Evolutionary conservation across 2,329 filamentous ascomycete genomes (phyloP).

Genomic region (Elsinoe perseae): DNA sequence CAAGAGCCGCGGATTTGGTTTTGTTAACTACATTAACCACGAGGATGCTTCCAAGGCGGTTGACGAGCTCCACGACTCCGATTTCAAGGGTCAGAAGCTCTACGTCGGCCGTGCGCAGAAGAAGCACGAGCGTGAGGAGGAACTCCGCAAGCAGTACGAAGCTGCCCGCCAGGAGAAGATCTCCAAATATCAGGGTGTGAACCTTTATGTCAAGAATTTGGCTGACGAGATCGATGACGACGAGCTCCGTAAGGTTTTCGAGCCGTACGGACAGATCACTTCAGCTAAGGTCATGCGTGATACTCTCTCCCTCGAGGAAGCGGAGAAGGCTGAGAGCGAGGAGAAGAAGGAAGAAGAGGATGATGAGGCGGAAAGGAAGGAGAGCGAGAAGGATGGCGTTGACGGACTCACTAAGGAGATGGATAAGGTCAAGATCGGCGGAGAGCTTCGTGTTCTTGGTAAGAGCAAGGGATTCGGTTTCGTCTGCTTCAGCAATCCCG

Average conservation of each 20-base stretch:
- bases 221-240: constrained; percentile 96
- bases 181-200: constrained; percentile 98
- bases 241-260: constrained; percentile 90
- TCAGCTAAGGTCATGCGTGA: constrained; percentile 99
- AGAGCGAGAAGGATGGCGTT: constrained; percentile 50
- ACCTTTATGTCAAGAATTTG: constrained; percentile 99
- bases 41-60: constrained; percentile 80
- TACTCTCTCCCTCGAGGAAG: constrained; percentile 39
- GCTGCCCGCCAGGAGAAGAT: constrained; percentile 96
- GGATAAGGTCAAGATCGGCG: constrained; percentile 47
- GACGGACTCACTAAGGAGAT: constrained; percentile 44
- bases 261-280: constrained; percentile 87
- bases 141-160: constrained; percentile 97
- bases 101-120: constrained; percentile 99
- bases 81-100: constrained; percentile 89
- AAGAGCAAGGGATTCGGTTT: constrained; percentile 99
- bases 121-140: constrained; percentile 99
- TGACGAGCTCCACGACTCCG: constrained; percentile 82
- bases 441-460: constrained; percentile 62
- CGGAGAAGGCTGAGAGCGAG: constrained; percentile 42
- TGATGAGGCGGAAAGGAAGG: constrained; percentile 45
- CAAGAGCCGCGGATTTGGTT: constrained; percentile 89
- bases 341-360: constrained; percentile 50
- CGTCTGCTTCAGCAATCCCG: constrained; percentile 99
- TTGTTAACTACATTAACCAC: constrained; percentile 90